phyloP scores from a whole-genome alignment of 2,329 filamentous ascomycete genomes.

The Penicillium sp. region DNA sequence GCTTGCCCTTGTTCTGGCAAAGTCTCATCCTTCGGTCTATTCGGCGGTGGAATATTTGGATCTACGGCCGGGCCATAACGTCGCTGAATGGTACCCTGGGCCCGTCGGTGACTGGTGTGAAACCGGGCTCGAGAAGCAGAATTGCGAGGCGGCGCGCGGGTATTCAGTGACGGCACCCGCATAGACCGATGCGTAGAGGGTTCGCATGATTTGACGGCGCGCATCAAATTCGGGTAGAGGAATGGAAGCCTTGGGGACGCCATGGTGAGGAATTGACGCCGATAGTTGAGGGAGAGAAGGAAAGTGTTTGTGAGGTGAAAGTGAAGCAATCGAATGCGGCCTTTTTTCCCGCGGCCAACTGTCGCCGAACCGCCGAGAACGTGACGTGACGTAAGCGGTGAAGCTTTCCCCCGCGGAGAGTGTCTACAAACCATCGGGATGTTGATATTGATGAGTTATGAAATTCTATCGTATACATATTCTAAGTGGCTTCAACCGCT shows the following conservation, averaged over 20 bases:
- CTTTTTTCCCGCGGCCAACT: constrained; percentile 33
- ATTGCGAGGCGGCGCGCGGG: constrained; percentile 20
- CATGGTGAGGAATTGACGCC: constrained; percentile 51
- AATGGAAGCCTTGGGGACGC: constrained; percentile 67
- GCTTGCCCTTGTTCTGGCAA: constrained; percentile 22
- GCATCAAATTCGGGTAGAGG: constrained; percentile 70
- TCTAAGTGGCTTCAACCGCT: constrained; percentile 35
- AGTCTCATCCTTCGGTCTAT: constrained; percentile 35
- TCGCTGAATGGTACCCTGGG: constrained; percentile 48
- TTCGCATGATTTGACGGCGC: constrained; percentile 57
- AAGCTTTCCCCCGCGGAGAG: constrained; percentile 25
- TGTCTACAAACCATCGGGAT: constrained; percentile 6
- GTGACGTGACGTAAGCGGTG: constrained; percentile 36
- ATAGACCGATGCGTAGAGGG: constrained; percentile 50
- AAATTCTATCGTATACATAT: constrained; percentile 9
- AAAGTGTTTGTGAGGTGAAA: constrained; percentile 8
- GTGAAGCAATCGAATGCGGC: constrained; percentile 12
- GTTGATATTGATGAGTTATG: not conserved
- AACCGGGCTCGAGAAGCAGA: constrained; percentile 32
- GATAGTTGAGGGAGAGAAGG: constrained; percentile 16
- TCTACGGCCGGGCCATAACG: constrained; percentile 54
- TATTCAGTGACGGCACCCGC: constrained; percentile 37
- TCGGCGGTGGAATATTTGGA: constrained; percentile 45
- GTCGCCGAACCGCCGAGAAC: constrained; percentile 21
- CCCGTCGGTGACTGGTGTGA: constrained; percentile 41